These are phyloP conservation scores for Achaetomiella virescens DNA, from an alignment of 495 filamentous ascomycete species.

Conservation along the genomic window DNA sequence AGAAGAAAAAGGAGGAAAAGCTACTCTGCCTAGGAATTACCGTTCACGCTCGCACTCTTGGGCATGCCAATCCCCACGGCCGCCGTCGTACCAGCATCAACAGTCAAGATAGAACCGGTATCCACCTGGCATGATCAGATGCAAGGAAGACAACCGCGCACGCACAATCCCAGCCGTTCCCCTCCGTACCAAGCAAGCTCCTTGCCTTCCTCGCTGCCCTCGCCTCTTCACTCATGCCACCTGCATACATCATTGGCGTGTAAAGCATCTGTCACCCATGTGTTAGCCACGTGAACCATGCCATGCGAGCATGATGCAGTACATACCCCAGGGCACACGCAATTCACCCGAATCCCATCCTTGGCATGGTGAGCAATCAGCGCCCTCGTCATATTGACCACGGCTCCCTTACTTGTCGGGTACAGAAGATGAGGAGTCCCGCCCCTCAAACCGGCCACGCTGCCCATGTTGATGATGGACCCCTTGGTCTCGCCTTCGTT, in stretches of 20 bases:
- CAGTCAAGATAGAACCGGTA: conserved; percentile 42
- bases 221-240: conserved; percentile 46
- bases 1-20: too few relatives aligned
- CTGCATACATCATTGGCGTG: conserved; percentile 54
- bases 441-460: conserved; percentile 50
- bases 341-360: conserved; percentile 52
- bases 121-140: conserved; percentile 43
- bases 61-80: conserved; percentile 7
- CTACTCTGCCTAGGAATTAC: too few relatives aligned
- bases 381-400: conserved; percentile 53
- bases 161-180: conserved; percentile 48
- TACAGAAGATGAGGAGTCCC: conserved; percentile 56
- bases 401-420: conserved; percentile 55
- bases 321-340: conserved; percentile 49
- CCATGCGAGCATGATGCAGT: too few relatives aligned
- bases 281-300: too few relatives aligned
- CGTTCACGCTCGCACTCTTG: conserved; percentile 2
- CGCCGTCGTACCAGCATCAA: conserved; percentile 35
- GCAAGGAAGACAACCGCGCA: conserved; percentile 38
- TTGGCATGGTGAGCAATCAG: conserved; percentile 53
- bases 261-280: conserved; percentile 40
- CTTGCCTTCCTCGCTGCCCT: conserved; percentile 41
- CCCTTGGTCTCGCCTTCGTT: conserved; percentile 34
- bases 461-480: conserved; percentile 53
- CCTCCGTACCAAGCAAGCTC: conserved; percentile 50